Base-by-base conservation (phyloP, 305 asterid species). In the Nicotiana rustica region DNA sequence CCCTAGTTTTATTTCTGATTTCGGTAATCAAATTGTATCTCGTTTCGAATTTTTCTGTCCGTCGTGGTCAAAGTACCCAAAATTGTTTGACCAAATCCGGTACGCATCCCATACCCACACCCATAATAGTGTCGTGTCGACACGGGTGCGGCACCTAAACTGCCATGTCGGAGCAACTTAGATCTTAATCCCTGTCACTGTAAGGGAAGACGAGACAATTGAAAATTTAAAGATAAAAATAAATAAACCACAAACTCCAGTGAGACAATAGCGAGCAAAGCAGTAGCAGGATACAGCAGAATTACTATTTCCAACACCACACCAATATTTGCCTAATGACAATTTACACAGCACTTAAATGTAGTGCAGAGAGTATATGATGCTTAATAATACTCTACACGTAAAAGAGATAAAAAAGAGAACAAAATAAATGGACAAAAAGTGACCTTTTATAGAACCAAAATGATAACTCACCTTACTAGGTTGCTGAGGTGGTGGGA, bases 401-500 rank as follows among this genome's bases (percentile, higher is more conserved):
- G 13, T 73, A 14, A 70, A 41, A 6, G 79, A 47, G 29, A 25
- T 25, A 25, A 25, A 41, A 35, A 70, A 21, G 41, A 73, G 41
- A 19, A 73, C 61, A 13, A 21, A 47, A 21, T 13, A 73, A 47
- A 47, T 21, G 79, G 79, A 73, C 36, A 21, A 71, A 10, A 10
- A 6, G 25, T 71, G 38, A 3, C 38, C 69, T 13, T 14, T 57
- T 21, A 18, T 21, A 25, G 62, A 71, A 47, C 38, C 61, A 73
- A 19, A 70, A 73, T 7, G 75, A 17, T 49, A n/a, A 84, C 92
- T 90, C 83, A 96, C 99, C 97, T 92, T 91, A 47, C 99, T 96
- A 84, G 99, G 98, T 83, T 82, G 97, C 86, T 92, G 98, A 1
- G 98, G 97, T 57, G 98, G 99, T 86, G 99, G 99, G 94, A 96